These are phyloP conservation scores for Micromonas commoda DNA, from an alignment of 139 green algal genomes.

Conservation along the genomic window DNA sequence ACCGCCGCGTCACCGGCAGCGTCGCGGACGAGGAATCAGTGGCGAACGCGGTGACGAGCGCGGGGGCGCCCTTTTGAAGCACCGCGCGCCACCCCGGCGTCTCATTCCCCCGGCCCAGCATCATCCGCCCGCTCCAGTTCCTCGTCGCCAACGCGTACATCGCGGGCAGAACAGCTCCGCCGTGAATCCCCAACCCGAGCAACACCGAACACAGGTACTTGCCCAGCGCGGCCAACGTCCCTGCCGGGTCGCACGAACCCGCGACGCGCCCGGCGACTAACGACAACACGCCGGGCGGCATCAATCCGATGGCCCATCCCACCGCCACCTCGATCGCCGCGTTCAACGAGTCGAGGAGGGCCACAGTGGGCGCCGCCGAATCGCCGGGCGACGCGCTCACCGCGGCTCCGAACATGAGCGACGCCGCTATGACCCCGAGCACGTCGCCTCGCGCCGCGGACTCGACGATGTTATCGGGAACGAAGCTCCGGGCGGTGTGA, in stretches of 20 bases:
- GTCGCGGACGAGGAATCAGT: constrained; percentile 39
- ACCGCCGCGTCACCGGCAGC: constrained; percentile 48
- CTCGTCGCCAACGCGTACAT: constrained; percentile 39
- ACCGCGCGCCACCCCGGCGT: background rate
- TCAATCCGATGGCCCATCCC: constrained; percentile 37
- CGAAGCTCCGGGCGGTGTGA: constrained; percentile 32
- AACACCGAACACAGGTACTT: constrained; percentile 49
- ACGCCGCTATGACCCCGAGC: constrained; percentile 51
- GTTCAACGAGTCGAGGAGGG: background rate
- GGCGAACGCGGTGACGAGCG: constrained; percentile 50
- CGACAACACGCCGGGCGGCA: constrained; percentile 45
- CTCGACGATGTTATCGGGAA: constrained; percentile 44
- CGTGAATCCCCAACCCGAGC: constrained; percentile 42
- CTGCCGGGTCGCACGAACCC: constrained; percentile 39
- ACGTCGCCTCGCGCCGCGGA: constrained; percentile 52
- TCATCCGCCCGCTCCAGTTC: background rate
- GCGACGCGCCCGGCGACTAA: constrained; percentile 46
- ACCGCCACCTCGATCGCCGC: background rate
- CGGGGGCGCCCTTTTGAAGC: background rate
- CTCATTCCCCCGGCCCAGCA: background rate
- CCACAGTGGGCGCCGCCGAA: background rate
- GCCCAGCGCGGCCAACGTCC: constrained; percentile 39
- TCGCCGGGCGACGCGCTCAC: constrained; percentile 26
- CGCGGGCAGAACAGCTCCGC: constrained; percentile 37
- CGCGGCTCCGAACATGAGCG: constrained; percentile 36